Evolutionary conservation across 495 filamentous ascomycete genomes (phyloP).

Genomic region (Trypethelium eluteriae): DNA sequence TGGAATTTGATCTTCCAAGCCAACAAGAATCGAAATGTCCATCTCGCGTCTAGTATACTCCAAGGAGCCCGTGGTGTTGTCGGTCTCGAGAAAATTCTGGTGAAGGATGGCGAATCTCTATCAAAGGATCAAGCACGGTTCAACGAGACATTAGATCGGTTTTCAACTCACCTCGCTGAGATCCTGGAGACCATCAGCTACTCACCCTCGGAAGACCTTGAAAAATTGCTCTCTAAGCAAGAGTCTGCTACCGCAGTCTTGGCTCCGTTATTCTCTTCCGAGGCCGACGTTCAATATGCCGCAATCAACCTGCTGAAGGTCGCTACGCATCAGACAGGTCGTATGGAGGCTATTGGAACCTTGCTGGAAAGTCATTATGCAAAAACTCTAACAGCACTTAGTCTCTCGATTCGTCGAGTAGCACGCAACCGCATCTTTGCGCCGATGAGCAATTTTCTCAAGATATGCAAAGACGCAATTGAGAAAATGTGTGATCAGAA

Average conservation of each 20-base stretch:
- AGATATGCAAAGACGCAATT: slow-evolving; percentile 66
- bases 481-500: slow-evolving; percentile 75
- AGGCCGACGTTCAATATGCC: slow-evolving; percentile 62
- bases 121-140: slow-evolving; percentile 55
- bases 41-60: slow-evolving; percentile 63
- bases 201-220: slow-evolving; percentile 57
- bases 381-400: slow-evolving; percentile 52
- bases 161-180: slow-evolving; percentile 59
- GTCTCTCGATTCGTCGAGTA: slow-evolving; percentile 53
- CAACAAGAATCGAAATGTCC: slow-evolving; percentile 54
- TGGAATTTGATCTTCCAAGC: slow-evolving; percentile 70
- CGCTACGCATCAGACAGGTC: slow-evolving; percentile 59
- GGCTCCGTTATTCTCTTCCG: slow-evolving; percentile 59
- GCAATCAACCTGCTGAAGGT: slow-evolving; percentile 73
- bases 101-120: slow-evolving; percentile 43
- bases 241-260: slow-evolving; percentile 60
- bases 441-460: slow-evolving; percentile 62
- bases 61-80: slow-evolving; percentile 60
- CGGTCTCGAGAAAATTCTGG: slow-evolving; percentile 62
- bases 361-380: slow-evolving; percentile 57
- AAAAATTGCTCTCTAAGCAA: slow-evolving; percentile 54
- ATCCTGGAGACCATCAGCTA: slow-evolving; percentile 70
- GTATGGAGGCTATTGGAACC: slow-evolving; percentile 65
- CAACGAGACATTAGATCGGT: slow-evolving; percentile 62
- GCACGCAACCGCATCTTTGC: slow-evolving; percentile 53